Evolutionary conservation across 371 early-diverging fungal genomes (phyloP).

Genomic region (Lichtheimia ornata): DNA sequence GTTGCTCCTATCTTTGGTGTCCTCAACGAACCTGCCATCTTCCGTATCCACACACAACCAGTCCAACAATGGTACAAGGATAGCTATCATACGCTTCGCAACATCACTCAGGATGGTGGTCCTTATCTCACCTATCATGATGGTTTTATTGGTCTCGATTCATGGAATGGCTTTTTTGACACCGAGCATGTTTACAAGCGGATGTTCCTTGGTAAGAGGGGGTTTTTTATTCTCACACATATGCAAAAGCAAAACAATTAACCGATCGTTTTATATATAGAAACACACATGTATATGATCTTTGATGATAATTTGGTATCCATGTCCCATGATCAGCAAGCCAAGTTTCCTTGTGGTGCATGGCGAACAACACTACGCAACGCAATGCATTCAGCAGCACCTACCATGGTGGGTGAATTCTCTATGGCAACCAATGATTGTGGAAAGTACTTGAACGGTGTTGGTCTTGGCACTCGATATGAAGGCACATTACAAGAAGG

Average conservation of each 20-base stretch:
- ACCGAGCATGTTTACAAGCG: conserved; percentile 25
- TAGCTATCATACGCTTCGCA: conserved; percentile 32
- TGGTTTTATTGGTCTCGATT: conserved; percentile 33
- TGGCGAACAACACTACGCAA: conserved; percentile 30
- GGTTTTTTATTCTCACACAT: neutral
- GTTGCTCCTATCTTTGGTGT: conserved; percentile 59
- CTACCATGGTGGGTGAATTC: conserved; percentile 76
- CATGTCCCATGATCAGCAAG: conserved; percentile 40
- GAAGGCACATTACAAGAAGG: conserved; percentile 52
- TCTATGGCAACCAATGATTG: conserved; percentile 78
- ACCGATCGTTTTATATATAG: neutral
- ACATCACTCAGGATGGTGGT: conserved; percentile 23
- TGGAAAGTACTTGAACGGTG: conserved; percentile 71
- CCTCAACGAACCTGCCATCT: conserved; percentile 49
- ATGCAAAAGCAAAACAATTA: neutral
- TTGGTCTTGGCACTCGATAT: conserved; percentile 65
- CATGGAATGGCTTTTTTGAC: conserved; percentile 41
- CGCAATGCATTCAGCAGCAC: conserved; percentile 30
- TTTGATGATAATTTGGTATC: conserved; percentile 15
- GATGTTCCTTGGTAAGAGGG: conserved; percentile 24
- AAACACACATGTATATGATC: conserved; percentile 22
- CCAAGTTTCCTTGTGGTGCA: conserved; percentile 45
- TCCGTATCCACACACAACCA: conserved; percentile 8
- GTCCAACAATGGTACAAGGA: conserved; percentile 37
- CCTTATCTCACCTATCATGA: conserved; percentile 46